Percentiles rank a stretch among this genome's conserved stretches.
These are phyloP conservation scores for Fragilariopsis cylindrus DNA, from an alignment of 108 stramenopile genomes.

Conservation along the genomic window DNA sequence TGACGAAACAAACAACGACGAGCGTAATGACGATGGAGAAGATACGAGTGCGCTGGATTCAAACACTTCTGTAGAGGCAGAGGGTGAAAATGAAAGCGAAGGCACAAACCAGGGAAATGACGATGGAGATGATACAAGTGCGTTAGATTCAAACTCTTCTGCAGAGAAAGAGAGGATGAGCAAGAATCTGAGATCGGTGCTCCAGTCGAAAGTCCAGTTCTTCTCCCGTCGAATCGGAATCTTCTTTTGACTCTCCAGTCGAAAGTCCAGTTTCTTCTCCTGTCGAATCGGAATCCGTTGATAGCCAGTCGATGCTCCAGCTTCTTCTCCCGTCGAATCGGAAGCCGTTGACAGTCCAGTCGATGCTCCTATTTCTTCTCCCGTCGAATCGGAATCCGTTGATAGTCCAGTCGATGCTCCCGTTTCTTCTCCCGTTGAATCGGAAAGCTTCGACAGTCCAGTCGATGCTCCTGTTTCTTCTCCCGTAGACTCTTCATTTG, in stretches of 20 bases:
- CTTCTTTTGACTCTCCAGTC: background rate
- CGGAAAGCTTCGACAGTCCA: background rate
- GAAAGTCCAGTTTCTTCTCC: constrained; percentile 4
- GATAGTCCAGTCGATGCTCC: background rate
- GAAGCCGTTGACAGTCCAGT: constrained; percentile 3
- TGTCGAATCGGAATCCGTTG: background rate
- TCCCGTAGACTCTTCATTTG: background rate
- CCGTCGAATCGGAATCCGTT: background rate
- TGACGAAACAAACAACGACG: constrained; percentile 12
- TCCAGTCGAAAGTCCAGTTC: background rate
- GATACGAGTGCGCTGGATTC: constrained; percentile 6
- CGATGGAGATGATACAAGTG: constrained; percentile 1
- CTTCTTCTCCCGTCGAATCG: background rate
- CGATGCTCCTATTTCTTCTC: background rate
- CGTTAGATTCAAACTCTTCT: background rate
- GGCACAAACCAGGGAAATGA: constrained; percentile 6
- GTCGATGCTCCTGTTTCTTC: background rate
- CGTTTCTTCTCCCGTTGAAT: background rate
- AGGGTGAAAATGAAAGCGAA: constrained; percentile 3
- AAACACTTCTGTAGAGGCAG: constrained; percentile 9
- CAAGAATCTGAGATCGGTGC: background rate
- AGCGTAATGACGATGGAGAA: constrained; percentile 1
- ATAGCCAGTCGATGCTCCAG: background rate
- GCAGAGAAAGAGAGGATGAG: background rate
- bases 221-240: background rate